phyloP scores from a whole-genome alignment of 2,329 filamentous ascomycete genomes.

The Colletotrichum siamense region DNA sequence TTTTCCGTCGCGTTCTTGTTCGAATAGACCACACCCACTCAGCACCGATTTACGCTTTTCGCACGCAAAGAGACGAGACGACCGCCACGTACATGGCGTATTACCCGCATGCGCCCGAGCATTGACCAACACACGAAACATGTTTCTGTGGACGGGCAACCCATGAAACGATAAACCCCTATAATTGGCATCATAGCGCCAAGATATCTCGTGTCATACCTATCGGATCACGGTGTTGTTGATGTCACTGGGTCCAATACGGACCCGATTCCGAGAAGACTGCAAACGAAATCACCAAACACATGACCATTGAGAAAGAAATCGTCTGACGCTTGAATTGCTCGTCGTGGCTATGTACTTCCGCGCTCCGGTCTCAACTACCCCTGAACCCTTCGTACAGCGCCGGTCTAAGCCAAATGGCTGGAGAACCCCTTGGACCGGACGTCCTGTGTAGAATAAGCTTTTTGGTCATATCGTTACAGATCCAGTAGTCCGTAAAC shows the following conservation, averaged over 20 bases:
- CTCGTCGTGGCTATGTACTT: conserved; percentile 8
- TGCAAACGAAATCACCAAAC: not conserved
- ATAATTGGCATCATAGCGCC: not conserved
- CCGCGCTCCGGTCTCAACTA: not conserved
- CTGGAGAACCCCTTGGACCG: not conserved
- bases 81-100: not conserved
- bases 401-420: not conserved
- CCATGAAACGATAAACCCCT: conserved; percentile 9
- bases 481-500: not conserved
- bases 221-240: not conserved
- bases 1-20: not conserved
- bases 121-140: conserved; percentile 12
- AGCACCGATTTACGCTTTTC: not conserved
- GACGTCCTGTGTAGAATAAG: not conserved
- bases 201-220: not conserved
- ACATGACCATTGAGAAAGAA: not conserved
- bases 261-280: not conserved
- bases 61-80: not conserved
- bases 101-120: not conserved
- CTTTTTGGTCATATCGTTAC: not conserved
- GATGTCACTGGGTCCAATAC: not conserved
- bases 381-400: not conserved
- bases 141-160: conserved; percentile 1
- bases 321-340: not conserved
- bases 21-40: not conserved